Conservation (phyloP, 1,284 basidiomycete genomes). For the Apiotrichum gracile region DNA sequence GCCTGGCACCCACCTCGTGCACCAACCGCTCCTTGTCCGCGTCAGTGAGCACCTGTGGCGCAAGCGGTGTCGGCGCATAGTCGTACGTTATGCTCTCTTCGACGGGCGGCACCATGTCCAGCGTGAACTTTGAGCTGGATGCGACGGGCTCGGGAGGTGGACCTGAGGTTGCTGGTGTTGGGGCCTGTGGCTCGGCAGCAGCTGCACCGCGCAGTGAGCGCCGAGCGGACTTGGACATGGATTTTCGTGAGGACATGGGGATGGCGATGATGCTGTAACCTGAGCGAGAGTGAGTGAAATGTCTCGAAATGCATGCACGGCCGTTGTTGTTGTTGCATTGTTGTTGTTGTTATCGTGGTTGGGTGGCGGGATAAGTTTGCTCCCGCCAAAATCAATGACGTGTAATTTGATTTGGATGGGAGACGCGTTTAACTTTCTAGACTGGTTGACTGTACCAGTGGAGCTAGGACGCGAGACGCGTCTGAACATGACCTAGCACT, state of each 20-base stretch:
- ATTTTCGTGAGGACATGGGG: slow-evolving; percentile 19
- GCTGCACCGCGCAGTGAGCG: background rate
- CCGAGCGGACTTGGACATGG: slow-evolving; percentile 5
- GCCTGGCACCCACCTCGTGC: slow-evolving; percentile 36
- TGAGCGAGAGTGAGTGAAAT: background rate
- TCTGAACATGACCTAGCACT: too few relatives aligned
- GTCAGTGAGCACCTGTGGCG: slow-evolving; percentile 17
- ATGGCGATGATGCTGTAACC: background rate
- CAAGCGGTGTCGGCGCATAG: slow-evolving; percentile 14
- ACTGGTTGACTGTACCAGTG: background rate
- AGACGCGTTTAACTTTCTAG: background rate
- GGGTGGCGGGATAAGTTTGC: background rate
- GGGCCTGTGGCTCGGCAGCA: background rate
- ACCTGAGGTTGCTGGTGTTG: background rate
- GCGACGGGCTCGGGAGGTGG: background rate
- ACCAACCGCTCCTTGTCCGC: slow-evolving; percentile 31
- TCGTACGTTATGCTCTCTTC: slow-evolving; percentile 34
- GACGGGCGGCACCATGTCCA: slow-evolving; percentile 26
- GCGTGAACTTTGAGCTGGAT: slow-evolving; percentile 25
- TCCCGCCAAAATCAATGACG: background rate
- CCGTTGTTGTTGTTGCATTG: background rate
- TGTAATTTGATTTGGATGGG: background rate
- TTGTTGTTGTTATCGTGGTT: background rate
- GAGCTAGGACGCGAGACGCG: too few relatives aligned
- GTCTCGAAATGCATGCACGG: background rate